phyloP scores from a whole-genome alignment of 352 stramenopile species.

The Globisporangium rhizosaccharum region DNA sequence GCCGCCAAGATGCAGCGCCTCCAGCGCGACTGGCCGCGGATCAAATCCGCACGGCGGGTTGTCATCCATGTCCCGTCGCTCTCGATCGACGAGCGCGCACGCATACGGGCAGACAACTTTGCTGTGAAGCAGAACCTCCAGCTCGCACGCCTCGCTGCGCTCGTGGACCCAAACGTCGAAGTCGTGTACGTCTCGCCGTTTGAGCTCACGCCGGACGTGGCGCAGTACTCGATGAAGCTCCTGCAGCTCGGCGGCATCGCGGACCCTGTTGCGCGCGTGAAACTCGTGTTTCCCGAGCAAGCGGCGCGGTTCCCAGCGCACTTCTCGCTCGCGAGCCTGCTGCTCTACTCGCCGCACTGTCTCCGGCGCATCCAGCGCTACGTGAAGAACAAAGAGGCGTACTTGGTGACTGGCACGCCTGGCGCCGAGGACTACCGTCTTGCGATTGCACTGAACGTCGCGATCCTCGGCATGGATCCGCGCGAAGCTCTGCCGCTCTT shows the following conservation, averaged over 20 bases:
- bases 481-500: constrained; percentile 40
- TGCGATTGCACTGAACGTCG: constrained; percentile 66
- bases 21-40: constrained; percentile 45
- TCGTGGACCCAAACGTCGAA: constrained; percentile 72
- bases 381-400: constrained; percentile 54
- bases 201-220: constrained; percentile 65
- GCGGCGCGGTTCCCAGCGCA: constrained; percentile 69
- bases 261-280: constrained; percentile 59
- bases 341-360: constrained; percentile 84
- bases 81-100: constrained; percentile 60
- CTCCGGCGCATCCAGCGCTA: constrained; percentile 60
- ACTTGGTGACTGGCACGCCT: constrained; percentile 70
- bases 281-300: constrained; percentile 82
- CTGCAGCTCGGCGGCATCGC: constrained; percentile 69
- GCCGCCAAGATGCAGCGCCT: constrained; percentile 40
- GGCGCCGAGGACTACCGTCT: constrained; percentile 79
- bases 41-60: constrained; percentile 43
- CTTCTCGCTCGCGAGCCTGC: constrained; percentile 70
- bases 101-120: constrained; percentile 66
- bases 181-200: constrained; percentile 87
- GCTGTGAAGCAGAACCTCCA: constrained; percentile 78
- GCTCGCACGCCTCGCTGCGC: constrained; percentile 62
- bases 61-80: constrained; percentile 83
- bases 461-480: constrained; percentile 65
- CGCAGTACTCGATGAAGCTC: constrained; percentile 82